phyloP scores from a whole-genome alignment of 805 yeast species.

The Candida succiphila region DNA sequence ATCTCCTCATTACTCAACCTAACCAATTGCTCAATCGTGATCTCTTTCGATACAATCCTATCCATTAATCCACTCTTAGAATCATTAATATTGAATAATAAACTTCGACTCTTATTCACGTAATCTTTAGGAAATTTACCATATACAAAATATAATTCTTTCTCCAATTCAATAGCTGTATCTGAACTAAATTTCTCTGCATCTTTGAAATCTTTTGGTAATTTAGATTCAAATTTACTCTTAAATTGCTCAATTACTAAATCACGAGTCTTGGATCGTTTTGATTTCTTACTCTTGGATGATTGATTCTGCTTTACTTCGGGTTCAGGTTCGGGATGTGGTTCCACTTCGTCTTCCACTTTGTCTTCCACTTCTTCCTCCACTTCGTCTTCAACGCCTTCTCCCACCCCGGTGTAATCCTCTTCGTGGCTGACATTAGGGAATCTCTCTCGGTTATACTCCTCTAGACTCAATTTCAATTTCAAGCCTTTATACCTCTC shows the following conservation, averaged over 20 bases:
- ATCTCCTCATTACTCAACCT: slow-evolving; percentile 64
- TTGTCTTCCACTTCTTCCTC: slow-evolving; percentile 5
- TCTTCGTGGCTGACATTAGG: slow-evolving; percentile 4
- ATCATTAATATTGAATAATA: slow-evolving; percentile 49
- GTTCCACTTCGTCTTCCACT: too few species aligned
- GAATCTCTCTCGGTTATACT: slow-evolving; percentile 11
- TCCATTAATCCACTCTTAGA: slow-evolving; percentile 48
- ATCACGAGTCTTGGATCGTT: slow-evolving; percentile 26
- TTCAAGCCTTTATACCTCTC: slow-evolving; percentile 23
- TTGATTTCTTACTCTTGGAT: slow-evolving; percentile 1
- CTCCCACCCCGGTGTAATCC: slow-evolving; percentile 5
- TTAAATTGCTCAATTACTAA: slow-evolving; percentile 44
- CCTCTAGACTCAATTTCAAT: slow-evolving; percentile 20
- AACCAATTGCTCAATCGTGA: slow-evolving; percentile 51
- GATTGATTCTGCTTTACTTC: slow-evolving; percentile 5
- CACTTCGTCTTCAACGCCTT: slow-evolving; percentile 9
- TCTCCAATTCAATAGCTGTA: slow-evolving; percentile 42
- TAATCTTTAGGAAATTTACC: slow-evolving; percentile 27
- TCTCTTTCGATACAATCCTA: slow-evolving; percentile 42
- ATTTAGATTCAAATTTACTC: slow-evolving; percentile 30
- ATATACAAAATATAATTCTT: slow-evolving; percentile 35
- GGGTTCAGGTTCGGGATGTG: too few species aligned
- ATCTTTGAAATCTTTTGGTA: slow-evolving; percentile 23
- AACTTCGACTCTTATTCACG: slow-evolving; percentile 58
- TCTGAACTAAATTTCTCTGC: slow-evolving; percentile 20